Evolutionary conservation across 2,329 filamentous ascomycete genomes (phyloP).

Genomic region (Aureobasidium sp.): DNA sequence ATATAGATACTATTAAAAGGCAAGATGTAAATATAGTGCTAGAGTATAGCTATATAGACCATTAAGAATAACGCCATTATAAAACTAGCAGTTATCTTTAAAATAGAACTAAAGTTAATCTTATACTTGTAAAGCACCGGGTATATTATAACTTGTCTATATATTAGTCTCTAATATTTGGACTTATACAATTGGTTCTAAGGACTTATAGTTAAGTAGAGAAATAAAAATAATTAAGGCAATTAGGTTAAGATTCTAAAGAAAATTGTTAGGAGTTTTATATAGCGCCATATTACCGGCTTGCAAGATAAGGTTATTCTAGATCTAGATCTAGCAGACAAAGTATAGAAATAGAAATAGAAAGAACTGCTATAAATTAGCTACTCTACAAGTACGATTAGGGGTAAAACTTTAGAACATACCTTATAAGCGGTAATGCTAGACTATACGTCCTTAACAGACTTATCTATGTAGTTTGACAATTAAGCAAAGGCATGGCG

Average conservation of each 20-base stretch:
- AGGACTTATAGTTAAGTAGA: slow-evolving; percentile 26
- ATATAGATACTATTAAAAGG: slow-evolving; percentile 41
- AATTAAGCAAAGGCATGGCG: neutral
- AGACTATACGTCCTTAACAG: slow-evolving; percentile 61
- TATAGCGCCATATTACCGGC: slow-evolving; percentile 23
- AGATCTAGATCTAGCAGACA: neutral
- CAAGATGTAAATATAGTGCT: slow-evolving; percentile 41
- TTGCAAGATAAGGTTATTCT: slow-evolving; percentile 18
- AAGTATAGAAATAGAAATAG: neutral
- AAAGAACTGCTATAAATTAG: neutral
- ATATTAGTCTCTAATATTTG: neutral
- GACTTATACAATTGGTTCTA: no score
- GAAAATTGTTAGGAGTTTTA: slow-evolving; percentile 40
- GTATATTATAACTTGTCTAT: slow-evolving; percentile 33
- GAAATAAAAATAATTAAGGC: slow-evolving; percentile 39
- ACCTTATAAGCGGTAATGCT: neutral
- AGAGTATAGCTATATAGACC: slow-evolving; percentile 32
- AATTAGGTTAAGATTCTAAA: slow-evolving; percentile 40
- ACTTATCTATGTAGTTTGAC: slow-evolving; percentile 56
- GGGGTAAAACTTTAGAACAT: neutral
- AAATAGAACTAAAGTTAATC: slow-evolving; percentile 41
- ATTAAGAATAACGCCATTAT: slow-evolving; percentile 43
- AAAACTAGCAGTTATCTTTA: slow-evolving; percentile 43
- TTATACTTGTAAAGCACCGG: slow-evolving; percentile 35
- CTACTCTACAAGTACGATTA: no score